A percentile compares a stretch with the other conserved stretches of the same genome.
Evolutionary conservation across 2,329 filamentous ascomycete genomes (phyloP).

Genomic region (Incumbomyces lentus): DNA sequence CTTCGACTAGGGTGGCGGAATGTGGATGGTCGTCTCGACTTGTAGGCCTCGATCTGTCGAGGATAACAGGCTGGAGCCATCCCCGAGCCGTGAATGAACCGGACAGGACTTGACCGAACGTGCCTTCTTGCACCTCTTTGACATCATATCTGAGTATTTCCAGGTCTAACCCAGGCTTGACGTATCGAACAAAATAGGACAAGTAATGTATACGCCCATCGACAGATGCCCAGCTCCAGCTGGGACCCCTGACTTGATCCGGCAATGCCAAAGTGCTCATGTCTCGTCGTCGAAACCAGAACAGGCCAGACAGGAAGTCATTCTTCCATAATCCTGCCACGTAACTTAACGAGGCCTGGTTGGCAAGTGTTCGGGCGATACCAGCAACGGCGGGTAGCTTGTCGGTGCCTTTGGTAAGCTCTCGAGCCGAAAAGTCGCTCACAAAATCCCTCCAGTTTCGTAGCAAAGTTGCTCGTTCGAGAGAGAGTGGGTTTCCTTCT

Average conservation of each 20-base stretch:
- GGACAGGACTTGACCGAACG: background rate
- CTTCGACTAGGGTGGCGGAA: too few species aligned
- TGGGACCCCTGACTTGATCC: constrained; percentile 2
- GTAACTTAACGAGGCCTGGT: background rate
- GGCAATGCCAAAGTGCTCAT: background rate
- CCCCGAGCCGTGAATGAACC: background rate
- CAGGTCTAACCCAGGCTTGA: too few species aligned
- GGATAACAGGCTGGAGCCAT: background rate
- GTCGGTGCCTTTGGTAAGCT: constrained; percentile 9
- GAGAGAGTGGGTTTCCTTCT: background rate
- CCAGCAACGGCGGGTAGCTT: constrained; percentile 12
- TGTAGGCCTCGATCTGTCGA: constrained; percentile 21
- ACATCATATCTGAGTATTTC: background rate
- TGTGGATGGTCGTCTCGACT: background rate
- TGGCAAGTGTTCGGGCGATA: background rate
- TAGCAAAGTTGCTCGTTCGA: background rate
- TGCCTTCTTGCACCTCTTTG: background rate
- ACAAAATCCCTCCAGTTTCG: background rate
- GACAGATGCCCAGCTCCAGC: constrained; percentile 11
- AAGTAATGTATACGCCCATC: background rate
- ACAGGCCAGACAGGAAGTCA: background rate
- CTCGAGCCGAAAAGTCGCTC: background rate
- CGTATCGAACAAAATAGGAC: too few species aligned
- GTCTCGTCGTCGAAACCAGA: background rate
- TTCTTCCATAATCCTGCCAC: constrained; percentile 9